Conservation (phyloP, 345 rosid genomes). For the Sisymbrium altissimum region DNA sequence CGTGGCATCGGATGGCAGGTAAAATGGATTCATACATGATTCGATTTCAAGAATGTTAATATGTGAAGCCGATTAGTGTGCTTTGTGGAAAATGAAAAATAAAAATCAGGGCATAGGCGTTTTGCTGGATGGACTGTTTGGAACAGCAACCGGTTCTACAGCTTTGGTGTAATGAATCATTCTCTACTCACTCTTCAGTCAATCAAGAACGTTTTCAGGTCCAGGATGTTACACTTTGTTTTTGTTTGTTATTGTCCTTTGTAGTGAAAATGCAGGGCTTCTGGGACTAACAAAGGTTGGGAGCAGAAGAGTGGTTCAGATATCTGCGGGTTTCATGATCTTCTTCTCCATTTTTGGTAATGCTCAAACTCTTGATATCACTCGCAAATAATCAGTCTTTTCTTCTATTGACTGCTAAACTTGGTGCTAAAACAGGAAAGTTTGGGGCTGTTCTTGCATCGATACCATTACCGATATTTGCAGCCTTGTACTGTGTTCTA, state of each 20-base stretch:
- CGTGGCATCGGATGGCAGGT: conserved; percentile 93
- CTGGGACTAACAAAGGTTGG: conserved; percentile 83
- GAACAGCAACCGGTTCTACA: conserved; percentile 60
- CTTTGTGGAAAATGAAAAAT: neutral
- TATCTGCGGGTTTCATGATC: conserved; percentile 83
- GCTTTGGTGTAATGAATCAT: conserved; percentile 63
- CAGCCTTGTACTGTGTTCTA: conserved; percentile 81
- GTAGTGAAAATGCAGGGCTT: conserved; percentile 87
- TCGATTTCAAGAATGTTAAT: neutral
- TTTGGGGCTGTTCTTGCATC: conserved; percentile 94
- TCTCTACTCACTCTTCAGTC: neutral
- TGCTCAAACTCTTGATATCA: neutral
- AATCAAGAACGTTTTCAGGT: neutral
- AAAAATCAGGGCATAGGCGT: conserved; percentile 58
- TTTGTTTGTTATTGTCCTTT: conserved; percentile 18
- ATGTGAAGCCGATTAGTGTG: neutral
- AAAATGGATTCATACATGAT: neutral
- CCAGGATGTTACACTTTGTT: neutral
- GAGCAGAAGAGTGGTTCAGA: conserved; percentile 74
- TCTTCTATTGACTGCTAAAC: neutral
- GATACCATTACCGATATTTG: conserved; percentile 75
- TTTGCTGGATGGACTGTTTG: conserved; percentile 62
- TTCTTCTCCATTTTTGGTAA: conserved; percentile 84
- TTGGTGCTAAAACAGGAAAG: conserved; percentile 52
- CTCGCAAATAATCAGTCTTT: neutral